A percentile compares a stretch with the other conserved stretches of the same genome.
These are phyloP conservation scores for Amorphotheca resinae DNA, from an alignment of 495 filamentous ascomycete species.

Conservation along the genomic window DNA sequence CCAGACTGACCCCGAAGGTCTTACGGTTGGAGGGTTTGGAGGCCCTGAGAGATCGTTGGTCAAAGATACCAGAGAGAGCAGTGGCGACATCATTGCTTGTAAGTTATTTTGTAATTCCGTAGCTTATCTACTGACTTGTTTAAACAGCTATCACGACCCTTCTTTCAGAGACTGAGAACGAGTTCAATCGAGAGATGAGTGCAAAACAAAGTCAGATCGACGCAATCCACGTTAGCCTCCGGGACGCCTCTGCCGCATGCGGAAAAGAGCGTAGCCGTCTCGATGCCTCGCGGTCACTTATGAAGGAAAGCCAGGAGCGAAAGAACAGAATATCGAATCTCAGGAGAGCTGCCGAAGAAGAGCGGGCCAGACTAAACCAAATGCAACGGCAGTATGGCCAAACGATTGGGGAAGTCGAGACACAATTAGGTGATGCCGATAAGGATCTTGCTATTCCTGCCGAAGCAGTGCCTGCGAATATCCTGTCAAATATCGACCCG, in stretches of 20 bases:
- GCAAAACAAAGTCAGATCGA: constrained; percentile 75
- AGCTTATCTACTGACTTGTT: constrained; percentile 7
- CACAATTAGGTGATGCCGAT: constrained; percentile 38
- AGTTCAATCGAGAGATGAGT: constrained; percentile 62
- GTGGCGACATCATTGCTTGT: constrained; percentile 60
- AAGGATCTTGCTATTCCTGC: constrained; percentile 33
- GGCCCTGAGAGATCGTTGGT: constrained; percentile 18
- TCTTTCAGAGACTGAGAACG: constrained; percentile 56
- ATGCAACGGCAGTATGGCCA: constrained; percentile 24
- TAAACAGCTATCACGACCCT: constrained; percentile 59
- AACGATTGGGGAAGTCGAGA: constrained; percentile 17
- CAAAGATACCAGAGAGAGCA: constrained; percentile 38
- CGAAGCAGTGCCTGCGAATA: constrained; percentile 20
- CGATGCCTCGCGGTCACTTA: constrained; percentile 48
- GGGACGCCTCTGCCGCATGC: constrained; percentile 64
- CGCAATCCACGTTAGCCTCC: constrained; percentile 59
- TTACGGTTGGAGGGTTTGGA: constrained; percentile 27
- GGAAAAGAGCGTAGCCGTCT: constrained; percentile 60
- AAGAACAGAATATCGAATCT: constrained; percentile 51
- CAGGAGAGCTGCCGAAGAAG: constrained; percentile 37
- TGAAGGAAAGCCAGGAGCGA: constrained; percentile 44
- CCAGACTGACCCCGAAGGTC: constrained; percentile 24
- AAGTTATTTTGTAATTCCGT: constrained; percentile 23
- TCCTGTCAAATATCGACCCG: constrained; percentile 11
- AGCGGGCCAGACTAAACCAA: constrained; percentile 28